Percentiles rank a stretch among this genome's conserved stretches.
phyloP scores from a whole-genome alignment of 768 basidiomycete genomes.

The Hygrophorus russula region DNA sequence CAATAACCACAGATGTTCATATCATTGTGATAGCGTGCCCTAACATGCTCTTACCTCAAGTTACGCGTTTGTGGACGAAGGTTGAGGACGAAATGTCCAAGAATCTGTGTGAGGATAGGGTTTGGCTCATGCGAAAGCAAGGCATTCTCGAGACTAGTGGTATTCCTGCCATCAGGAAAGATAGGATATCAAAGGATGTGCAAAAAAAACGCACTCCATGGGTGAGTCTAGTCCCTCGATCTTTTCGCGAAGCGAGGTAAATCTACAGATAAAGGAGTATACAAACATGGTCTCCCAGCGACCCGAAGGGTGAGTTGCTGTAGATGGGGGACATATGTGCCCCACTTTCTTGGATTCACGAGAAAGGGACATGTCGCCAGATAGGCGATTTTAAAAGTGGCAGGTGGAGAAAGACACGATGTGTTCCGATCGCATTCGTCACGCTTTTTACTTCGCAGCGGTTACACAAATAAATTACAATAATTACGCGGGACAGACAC shows the following conservation, averaged over 20 bases:
- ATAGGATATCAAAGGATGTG: slow-evolving; percentile 13
- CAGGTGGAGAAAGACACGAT: slow-evolving; percentile 3
- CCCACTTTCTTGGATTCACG: slow-evolving; percentile 23
- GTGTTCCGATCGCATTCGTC: background rate
- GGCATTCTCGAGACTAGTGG: slow-evolving; percentile 65
- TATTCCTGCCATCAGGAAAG: slow-evolving; percentile 19
- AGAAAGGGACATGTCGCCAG: slow-evolving; percentile 24
- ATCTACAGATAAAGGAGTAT: slow-evolving; percentile 77
- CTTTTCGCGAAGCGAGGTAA: slow-evolving; percentile 64
- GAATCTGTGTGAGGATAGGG: slow-evolving; percentile 59
- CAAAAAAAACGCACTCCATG: slow-evolving; percentile 59
- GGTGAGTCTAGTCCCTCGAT: slow-evolving; percentile 70
- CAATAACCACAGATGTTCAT: slow-evolving; percentile 20
- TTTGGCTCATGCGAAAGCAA: slow-evolving; percentile 63
- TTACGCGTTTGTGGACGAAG: slow-evolving; percentile 85
- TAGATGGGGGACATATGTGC: slow-evolving; percentile 47
- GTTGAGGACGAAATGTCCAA: slow-evolving; percentile 69
- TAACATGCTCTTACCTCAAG: slow-evolving; percentile 56
- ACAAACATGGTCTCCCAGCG: slow-evolving; percentile 85
- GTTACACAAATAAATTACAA: slow-evolving; percentile 42
- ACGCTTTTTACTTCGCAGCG: slow-evolving; percentile 24
- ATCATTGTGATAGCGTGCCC: slow-evolving; percentile 16
- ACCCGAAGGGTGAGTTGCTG: slow-evolving; percentile 63
- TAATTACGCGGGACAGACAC: slow-evolving; percentile 10
- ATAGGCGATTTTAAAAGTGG: slow-evolving; percentile 7